phyloP scores from a whole-genome alignment of 2,329 filamentous ascomycete genomes.

The Corinectria fuckeliana region DNA sequence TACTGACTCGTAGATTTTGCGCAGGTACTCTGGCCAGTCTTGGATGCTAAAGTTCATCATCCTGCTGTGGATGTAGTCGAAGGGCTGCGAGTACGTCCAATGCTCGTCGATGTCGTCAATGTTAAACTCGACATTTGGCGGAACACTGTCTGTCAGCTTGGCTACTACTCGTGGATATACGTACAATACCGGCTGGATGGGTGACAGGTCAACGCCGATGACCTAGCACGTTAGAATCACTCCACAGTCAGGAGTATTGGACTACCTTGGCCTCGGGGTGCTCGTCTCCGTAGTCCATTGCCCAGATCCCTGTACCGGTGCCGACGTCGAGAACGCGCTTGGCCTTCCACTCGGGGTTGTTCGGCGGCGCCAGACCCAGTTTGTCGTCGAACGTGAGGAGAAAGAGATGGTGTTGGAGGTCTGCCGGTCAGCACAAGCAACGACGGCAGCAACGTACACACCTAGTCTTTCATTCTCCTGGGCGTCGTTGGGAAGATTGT shows the following conservation, averaged over 20 bases:
- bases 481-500: constrained; percentile 4
- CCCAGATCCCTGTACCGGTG: constrained; percentile 14
- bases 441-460: not conserved
- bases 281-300: constrained; percentile 22
- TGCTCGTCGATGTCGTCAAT: constrained; percentile 29
- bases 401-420: constrained; percentile 16
- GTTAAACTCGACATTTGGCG: constrained; percentile 18
- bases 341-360: not conserved
- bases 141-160: constrained; percentile 10
- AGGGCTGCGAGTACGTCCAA: constrained; percentile 14
- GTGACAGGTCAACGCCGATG: constrained; percentile 20
- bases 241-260: too few species aligned
- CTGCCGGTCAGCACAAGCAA: not conserved
- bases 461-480: constrained; percentile 3
- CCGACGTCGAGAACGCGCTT: constrained; percentile 7
- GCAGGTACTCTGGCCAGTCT: constrained; percentile 14
- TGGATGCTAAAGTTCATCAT: constrained; percentile 24
- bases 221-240: too few species aligned
- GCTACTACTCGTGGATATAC: not conserved
- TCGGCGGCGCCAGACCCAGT: constrained; percentile 9
- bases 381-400: constrained; percentile 14
- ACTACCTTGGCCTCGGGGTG: constrained; percentile 19
- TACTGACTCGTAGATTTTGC: constrained; percentile 11
- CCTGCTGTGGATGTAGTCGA: constrained; percentile 29
- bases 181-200: constrained; percentile 26